A percentile compares a stretch with the other conserved stretches of the same genome.
Conservation (phyloP, 2,329 filamentous ascomycete genomes). For the Cladophialophora bantiana region DNA sequence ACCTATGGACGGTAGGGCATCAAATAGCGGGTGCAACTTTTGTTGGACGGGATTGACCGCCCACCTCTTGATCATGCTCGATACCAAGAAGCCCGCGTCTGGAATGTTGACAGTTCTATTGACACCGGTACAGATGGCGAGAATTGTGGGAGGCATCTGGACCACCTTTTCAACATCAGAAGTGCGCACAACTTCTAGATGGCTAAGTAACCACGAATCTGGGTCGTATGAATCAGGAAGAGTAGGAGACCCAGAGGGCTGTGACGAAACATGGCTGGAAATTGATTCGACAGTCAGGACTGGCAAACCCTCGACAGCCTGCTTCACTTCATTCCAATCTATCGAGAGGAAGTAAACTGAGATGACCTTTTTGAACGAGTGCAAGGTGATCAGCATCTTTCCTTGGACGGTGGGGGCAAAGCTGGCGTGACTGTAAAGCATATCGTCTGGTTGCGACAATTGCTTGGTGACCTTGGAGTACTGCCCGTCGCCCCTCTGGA, state of each 20-base stretch:
- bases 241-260: constrained; percentile 27
- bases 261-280: constrained; percentile 38
- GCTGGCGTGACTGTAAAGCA: constrained; percentile 50
- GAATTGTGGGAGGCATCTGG: constrained; percentile 67
- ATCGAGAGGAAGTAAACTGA: constrained; percentile 34
- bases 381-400: constrained; percentile 37
- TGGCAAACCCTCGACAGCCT: constrained; percentile 48
- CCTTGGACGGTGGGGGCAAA: constrained; percentile 49
- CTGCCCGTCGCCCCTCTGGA: constrained; percentile 74
- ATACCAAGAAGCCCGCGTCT: constrained; percentile 68
- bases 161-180: constrained; percentile 65
- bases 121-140: constrained; percentile 74
- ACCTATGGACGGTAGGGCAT: constrained; percentile 63
- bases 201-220: constrained; percentile 69
- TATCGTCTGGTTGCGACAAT: constrained; percentile 23
- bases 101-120: constrained; percentile 59
- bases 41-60: constrained; percentile 72
- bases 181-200: constrained; percentile 75
- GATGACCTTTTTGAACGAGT: constrained; percentile 29
- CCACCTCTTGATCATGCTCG: constrained; percentile 84
- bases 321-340: constrained; percentile 48
- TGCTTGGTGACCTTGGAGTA: constrained; percentile 68
- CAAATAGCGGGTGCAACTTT: constrained; percentile 75
- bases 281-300: constrained; percentile 25
- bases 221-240: constrained; percentile 46